Base-by-base conservation (phyloP, 1,284 basidiomycete species). In the Naganishia sp. region DNA sequence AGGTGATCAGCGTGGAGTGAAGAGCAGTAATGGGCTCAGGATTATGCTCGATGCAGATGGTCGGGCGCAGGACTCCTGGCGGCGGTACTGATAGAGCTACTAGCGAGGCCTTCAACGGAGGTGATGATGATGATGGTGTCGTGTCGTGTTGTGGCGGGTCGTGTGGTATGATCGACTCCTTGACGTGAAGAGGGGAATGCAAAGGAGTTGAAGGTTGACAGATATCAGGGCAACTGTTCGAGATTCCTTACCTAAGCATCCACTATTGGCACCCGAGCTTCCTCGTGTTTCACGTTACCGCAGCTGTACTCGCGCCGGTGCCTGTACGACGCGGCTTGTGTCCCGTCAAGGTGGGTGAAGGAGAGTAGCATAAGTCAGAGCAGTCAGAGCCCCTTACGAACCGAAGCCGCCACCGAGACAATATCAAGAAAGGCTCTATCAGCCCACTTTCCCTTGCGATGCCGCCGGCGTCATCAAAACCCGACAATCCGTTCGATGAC, bases 401-500 rank as follows among this genome's bases (percentile, higher is more conserved):
- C 5, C 42, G 42, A n/a, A 43, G n/a, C n/a, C 42, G n/a, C 6
- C 15, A 21, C 54, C 28, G 28, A 21, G 10, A 39, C 54, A 10
- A 44, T 18, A 18, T 18, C 18, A n/a, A 46, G 23, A n/a, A 18
- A 46, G 23, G 18, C 9, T 3, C 21, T 50, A 25, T 28, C 21
- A 15, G 15, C 23, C 49, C 16, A 48, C 45, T 48, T 48, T 25
- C 25, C 13, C 21, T 21, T 16, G 6, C 36, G 18, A 61, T 61
- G 59, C 48, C 59, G 23, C 46, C 21, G 16, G 3, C 48, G 33
- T 43, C 48, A 23, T 39, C 36, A 39, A 49, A 52, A 13, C 59
- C 59, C 15, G 59, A 61, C 39, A 61, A 66, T 45, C 77, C 77
- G 10, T 80, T 80, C 57, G 78, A 78, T 67, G 78, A 80, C 63